Evolutionary conservation across 2,329 filamentous ascomycete genomes (phyloP).

Genomic region (Raffaelea arxii): DNA sequence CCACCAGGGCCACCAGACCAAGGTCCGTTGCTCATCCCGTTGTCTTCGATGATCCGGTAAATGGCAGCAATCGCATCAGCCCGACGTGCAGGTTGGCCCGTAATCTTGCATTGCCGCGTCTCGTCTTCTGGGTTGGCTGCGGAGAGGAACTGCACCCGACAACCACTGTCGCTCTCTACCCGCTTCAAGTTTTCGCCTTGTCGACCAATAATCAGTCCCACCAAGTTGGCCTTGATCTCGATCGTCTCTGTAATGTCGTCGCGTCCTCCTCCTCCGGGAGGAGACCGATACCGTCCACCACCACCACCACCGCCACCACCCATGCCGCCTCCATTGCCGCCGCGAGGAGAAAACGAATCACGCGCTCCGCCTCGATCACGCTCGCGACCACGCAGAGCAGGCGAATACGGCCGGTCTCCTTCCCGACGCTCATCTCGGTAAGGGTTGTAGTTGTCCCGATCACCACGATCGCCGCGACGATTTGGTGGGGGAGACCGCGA

Average conservation of each 20-base stretch:
- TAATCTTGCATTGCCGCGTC: slow-evolving; percentile 77
- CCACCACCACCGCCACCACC: no score
- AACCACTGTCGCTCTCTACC: slow-evolving; percentile 73
- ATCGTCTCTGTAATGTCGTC: slow-evolving; percentile 73
- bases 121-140: slow-evolving; percentile 61
- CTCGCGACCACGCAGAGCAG: slow-evolving; percentile 29
- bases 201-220: slow-evolving; percentile 83
- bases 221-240: slow-evolving; percentile 75
- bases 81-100: slow-evolving; percentile 60
- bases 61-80: slow-evolving; percentile 75
- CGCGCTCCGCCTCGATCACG: slow-evolving; percentile 21
- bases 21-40: slow-evolving; percentile 48
- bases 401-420: slow-evolving; percentile 29
- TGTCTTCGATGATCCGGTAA: slow-evolving; percentile 80
- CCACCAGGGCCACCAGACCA: slow-evolving; percentile 30
- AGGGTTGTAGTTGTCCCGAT: slow-evolving; percentile 39
- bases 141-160: slow-evolving; percentile 80
- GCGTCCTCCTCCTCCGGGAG: slow-evolving; percentile 15
- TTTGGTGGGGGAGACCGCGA: slow-evolving; percentile 59
- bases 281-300: slow-evolving; percentile 20
- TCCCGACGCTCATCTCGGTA: slow-evolving; percentile 40
- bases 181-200: slow-evolving; percentile 82
- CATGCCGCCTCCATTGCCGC: no score
- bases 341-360: slow-evolving; percentile 47
- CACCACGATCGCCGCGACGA: slow-evolving; percentile 54